A percentile compares a stretch with the other conserved stretches of the same genome.
These are phyloP conservation scores for Phalaenopsis aphrodite DNA, from an alignment of 106 monocot species.

Conservation along the genomic window DNA sequence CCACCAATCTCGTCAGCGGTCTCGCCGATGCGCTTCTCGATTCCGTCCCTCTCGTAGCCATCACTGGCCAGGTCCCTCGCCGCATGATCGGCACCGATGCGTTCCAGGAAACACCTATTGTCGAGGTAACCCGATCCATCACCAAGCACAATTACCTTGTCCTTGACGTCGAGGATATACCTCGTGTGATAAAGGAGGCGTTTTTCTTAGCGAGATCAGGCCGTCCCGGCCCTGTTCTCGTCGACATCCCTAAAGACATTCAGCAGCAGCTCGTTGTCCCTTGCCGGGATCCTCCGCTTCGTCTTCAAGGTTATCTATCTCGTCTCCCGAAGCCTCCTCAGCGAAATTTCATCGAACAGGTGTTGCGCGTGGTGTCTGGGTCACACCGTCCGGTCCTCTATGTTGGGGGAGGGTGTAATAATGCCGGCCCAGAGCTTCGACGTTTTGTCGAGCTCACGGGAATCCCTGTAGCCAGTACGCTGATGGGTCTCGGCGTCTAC, in stretches of 20 bases:
- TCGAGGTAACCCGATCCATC: conserved; percentile 83
- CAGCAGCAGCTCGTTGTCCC: conserved; percentile 84
- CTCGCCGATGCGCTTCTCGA: conserved; percentile 87
- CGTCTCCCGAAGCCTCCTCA: conserved; percentile 59
- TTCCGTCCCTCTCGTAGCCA: conserved; percentile 81
- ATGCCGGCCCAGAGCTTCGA: conserved; percentile 49
- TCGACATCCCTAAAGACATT: conserved; percentile 86
- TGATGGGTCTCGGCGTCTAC: conserved; percentile 82
- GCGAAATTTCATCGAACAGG: conserved; percentile 35
- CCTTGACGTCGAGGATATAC: conserved; percentile 72
- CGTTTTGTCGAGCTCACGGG: conserved; percentile 67
- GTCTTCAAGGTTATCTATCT: conserved; percentile 49
- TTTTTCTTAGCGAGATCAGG: conserved; percentile 78
- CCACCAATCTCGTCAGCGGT: conserved; percentile 82
- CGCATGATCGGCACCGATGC: conserved; percentile 93
- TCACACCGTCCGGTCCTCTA: conserved; percentile 61
- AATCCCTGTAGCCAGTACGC: conserved; percentile 74
- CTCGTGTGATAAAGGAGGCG: conserved; percentile 64
- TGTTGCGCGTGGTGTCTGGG: conserved; percentile 47
- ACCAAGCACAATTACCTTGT: conserved; percentile 92
- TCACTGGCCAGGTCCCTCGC: conserved; percentile 93
- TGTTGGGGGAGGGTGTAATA: conserved; percentile 73
- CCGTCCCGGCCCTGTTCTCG: conserved; percentile 80
- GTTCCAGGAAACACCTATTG: conserved; percentile 93
- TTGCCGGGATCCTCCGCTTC: conserved; percentile 34